These are phyloP conservation scores for Carallia pectinifolia DNA, from an alignment of 345 rosid genomes.

Conservation along the genomic window DNA sequence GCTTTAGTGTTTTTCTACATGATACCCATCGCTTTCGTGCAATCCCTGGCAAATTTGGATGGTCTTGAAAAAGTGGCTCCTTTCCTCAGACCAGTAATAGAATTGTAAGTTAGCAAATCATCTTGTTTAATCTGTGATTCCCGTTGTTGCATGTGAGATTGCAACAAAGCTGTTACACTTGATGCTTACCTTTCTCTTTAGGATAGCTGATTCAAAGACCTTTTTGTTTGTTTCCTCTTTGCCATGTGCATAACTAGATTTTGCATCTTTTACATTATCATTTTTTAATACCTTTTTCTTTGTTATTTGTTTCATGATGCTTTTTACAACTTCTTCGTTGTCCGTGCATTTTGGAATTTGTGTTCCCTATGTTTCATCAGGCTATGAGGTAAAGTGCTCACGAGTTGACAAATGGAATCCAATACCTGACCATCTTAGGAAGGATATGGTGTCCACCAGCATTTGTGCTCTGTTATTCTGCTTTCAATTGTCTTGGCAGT, in stretches of 20 bases:
- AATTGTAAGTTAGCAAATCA: slow-evolving; percentile 59
- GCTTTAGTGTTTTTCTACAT: slow-evolving; percentile 93
- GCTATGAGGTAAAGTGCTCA: not conserved
- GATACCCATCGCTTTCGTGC: slow-evolving; percentile 99
- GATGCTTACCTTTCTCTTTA: not conserved
- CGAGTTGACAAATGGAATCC: not conserved
- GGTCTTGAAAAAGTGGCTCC: slow-evolving; percentile 92
- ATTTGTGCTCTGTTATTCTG: not conserved
- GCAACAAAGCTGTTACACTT: not conserved
- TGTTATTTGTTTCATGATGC: not conserved
- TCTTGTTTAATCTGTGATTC: not conserved
- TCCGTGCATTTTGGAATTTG: not conserved
- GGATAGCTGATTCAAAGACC: not conserved
- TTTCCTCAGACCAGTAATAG: slow-evolving; percentile 88
- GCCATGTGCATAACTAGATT: not conserved
- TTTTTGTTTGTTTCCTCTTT: too few species aligned
- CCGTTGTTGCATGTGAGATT: not conserved
- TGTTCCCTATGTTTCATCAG: not conserved
- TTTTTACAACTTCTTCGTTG: not conserved
- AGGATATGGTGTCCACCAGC: not conserved
- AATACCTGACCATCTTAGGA: not conserved
- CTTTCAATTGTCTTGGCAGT: too few species aligned
- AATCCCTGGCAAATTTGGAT: slow-evolving; percentile 92
- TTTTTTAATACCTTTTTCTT: not conserved
- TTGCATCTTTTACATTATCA: not conserved